Percentiles rank a stretch among this genome's conserved stretches.
phyloP scores from a whole-genome alignment of 1,284 basidiomycete species.

The Rhodotorula sp. region DNA sequence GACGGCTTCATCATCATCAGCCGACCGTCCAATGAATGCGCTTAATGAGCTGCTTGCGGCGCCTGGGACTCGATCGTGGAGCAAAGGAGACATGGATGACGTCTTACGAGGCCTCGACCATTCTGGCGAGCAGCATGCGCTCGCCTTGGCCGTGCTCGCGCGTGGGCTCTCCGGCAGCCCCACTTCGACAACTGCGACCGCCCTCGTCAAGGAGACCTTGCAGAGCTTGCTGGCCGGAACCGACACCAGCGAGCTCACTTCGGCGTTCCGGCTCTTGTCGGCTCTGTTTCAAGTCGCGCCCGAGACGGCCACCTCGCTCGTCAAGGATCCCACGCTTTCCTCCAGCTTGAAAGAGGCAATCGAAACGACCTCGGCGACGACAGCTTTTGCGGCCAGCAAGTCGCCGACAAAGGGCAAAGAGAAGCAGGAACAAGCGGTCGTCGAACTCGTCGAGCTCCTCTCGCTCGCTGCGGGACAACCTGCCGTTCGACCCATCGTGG shows the following conservation, averaged over 20 bases:
- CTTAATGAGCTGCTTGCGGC: conserved; percentile 13
- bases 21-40: neutral
- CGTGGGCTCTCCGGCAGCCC: conserved; percentile 13
- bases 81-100: neutral
- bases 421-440: conserved; percentile 26
- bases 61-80: neutral
- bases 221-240: conserved; percentile 23
- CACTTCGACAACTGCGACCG: conserved; percentile 14
- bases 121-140: neutral
- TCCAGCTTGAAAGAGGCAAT: conserved; percentile 60
- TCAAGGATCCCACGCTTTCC: conserved; percentile 61
- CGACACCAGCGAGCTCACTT: conserved; percentile 25
- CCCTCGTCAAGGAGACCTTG: conserved; percentile 8
- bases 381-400: conserved; percentile 50
- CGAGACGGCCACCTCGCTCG: conserved; percentile 60
- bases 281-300: conserved; percentile 75
- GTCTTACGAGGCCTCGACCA: neutral
- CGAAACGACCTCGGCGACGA: conserved; percentile 58
- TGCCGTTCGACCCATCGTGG: conserved; percentile 38
- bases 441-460: conserved; percentile 58
- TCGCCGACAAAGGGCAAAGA: conserved; percentile 56
- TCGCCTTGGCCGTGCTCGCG: conserved; percentile 26
- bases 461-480: conserved; percentile 55
- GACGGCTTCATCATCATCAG: neutral
- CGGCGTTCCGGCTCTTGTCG: conserved; percentile 59